These are phyloP conservation scores for Termitomyces heimii DNA, from an alignment of 768 basidiomycete species.

Conservation along the genomic window DNA sequence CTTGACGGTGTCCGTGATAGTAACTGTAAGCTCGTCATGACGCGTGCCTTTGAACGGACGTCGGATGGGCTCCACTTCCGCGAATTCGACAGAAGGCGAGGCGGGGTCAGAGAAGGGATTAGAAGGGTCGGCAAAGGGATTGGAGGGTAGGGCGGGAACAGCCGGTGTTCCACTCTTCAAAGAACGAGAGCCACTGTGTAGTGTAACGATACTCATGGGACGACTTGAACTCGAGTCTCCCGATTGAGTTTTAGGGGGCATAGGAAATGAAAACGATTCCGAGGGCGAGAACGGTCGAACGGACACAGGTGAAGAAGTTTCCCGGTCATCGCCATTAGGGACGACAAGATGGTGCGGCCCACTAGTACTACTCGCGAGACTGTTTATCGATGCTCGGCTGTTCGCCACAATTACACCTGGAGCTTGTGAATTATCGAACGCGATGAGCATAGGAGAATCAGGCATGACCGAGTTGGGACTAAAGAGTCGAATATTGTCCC, in stretches of 20 bases:
- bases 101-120: conserved; percentile 31
- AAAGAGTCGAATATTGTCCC: conserved; percentile 6
- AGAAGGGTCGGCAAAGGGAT: conserved; percentile 24
- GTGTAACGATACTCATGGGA: conserved; percentile 15
- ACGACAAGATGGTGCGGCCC: conserved; percentile 38
- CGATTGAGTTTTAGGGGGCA: conserved; percentile 38
- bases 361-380: conserved; percentile 28
- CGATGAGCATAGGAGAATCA: conserved; percentile 24
- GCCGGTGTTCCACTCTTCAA: conserved; percentile 8
- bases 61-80: conserved; percentile 40
- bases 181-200: background rate
- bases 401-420: conserved; percentile 5
- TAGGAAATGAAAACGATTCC: conserved; percentile 66
- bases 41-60: conserved; percentile 53
- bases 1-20: conserved; percentile 44
- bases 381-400: conserved; percentile 33
- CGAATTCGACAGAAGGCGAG: conserved; percentile 21
- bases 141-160: conserved; percentile 9
- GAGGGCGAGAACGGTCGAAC: conserved; percentile 63
- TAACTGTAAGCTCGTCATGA: conserved; percentile 54
- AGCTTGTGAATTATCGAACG: conserved; percentile 21
- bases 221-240: conserved; percentile 17
- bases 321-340: conserved; percentile 16
- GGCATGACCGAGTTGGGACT: conserved; percentile 6
- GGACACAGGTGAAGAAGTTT: conserved; percentile 45